Conservation (phyloP, 2,329 filamentous ascomycete genomes). For the Westerdykella ornata region DNA sequence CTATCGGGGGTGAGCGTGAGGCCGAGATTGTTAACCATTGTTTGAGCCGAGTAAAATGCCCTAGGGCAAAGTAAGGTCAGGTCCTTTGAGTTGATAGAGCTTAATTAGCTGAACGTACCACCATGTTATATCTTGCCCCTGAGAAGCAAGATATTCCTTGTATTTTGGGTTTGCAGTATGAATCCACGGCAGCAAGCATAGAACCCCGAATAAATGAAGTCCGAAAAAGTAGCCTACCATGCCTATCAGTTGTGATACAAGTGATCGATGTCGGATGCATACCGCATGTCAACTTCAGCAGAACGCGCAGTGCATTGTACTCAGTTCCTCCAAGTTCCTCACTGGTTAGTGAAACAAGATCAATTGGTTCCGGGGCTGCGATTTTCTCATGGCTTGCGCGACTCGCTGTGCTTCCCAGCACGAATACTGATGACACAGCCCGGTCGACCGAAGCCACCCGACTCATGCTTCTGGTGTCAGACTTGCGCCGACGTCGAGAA, state of each 20-base stretch:
- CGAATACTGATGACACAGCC: constrained; percentile 39
- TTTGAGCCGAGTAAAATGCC: constrained; percentile 41
- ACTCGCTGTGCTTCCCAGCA: constrained; percentile 25
- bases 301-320: constrained; percentile 46
- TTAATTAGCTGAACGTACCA: constrained; percentile 38
- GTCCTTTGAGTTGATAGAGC: not conserved
- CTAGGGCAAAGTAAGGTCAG: constrained; percentile 5
- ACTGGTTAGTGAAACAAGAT: constrained; percentile 38
- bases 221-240: constrained; percentile 41
- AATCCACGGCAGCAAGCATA: constrained; percentile 47
- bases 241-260: not conserved
- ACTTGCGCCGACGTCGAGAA: constrained; percentile 5
- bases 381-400: constrained; percentile 1
- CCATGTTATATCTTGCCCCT: constrained; percentile 42
- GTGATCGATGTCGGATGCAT: not conserved
- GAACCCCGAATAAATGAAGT: constrained; percentile 44
- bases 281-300: constrained; percentile 45
- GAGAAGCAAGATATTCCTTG: constrained; percentile 35
- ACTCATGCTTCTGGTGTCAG: constrained; percentile 14
- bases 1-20: constrained; percentile 52
- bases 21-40: constrained; percentile 49
- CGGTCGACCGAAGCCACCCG: constrained; percentile 36
- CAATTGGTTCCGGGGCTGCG: constrained; percentile 1
- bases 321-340: constrained; percentile 49
- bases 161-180: constrained; percentile 37